Evolutionary conservation across 352 stramenopile genomes (phyloP).

Genomic region (Globisporangium apiculatum): DNA sequence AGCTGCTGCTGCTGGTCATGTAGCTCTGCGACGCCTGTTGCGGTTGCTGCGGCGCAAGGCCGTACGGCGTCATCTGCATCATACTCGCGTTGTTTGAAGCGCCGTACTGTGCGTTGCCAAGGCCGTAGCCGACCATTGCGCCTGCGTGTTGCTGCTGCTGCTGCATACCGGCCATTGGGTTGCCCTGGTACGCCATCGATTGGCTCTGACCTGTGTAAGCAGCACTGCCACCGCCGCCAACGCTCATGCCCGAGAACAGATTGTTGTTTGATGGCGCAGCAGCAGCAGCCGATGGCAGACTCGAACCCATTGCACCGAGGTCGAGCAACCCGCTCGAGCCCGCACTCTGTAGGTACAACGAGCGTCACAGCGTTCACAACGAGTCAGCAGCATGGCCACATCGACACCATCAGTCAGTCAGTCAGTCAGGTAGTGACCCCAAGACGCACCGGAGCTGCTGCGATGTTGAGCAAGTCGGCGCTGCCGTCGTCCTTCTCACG

Average conservation of each 20-base stretch:
- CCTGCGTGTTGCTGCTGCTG: constrained; percentile 4
- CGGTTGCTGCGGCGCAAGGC: constrained; percentile 23
- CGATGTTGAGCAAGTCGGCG: constrained; percentile 57
- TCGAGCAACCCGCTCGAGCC: constrained; percentile 27
- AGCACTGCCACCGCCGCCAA: constrained; percentile 19
- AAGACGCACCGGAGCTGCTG: constrained; percentile 22
- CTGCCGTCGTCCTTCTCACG: constrained; percentile 51
- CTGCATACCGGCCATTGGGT: not conserved
- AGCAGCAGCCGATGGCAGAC: constrained; percentile 17
- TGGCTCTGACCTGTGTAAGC: constrained; percentile 33
- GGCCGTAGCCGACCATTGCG: constrained; percentile 22
- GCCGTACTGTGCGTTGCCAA: constrained; percentile 26
- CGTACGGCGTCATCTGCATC: constrained; percentile 80
- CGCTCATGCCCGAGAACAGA: constrained; percentile 68
- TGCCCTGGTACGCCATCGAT: constrained; percentile 21
- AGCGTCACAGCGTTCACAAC: too few species aligned
- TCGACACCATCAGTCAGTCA: not conserved
- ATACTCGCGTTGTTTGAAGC: constrained; percentile 35
- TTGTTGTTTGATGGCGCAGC: constrained; percentile 19
- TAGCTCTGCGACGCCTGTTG: constrained; percentile 37
- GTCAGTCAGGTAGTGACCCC: too few species aligned
- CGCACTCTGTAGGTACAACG: not conserved
- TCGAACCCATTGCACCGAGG: constrained; percentile 35
- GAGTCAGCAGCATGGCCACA: too few species aligned
- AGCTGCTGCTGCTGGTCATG: constrained; percentile 29